Evolutionary conservation across 2,329 filamentous ascomycete genomes (phyloP).

Genomic region (Lasiodiplodia sp.): DNA sequence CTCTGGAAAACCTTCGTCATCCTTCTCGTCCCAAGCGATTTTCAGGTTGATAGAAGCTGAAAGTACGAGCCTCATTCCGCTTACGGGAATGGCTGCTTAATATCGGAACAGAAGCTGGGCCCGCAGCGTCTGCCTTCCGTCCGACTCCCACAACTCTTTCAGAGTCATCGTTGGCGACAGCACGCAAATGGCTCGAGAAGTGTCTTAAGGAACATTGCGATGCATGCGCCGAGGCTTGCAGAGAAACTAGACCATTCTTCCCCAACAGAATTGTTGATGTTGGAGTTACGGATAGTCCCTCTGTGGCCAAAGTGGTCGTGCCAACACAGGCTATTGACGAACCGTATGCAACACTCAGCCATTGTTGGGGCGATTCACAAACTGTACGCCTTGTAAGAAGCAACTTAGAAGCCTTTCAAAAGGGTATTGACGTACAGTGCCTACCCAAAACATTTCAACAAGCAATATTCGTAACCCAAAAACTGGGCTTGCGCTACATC

Average conservation of each 20-base stretch:
- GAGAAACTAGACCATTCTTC: background rate
- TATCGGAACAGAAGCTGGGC: background rate
- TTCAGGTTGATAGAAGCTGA: background rate
- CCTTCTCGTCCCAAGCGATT: background rate
- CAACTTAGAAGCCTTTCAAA: slow-evolving; percentile 26
- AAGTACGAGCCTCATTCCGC: background rate
- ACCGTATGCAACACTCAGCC: slow-evolving; percentile 15
- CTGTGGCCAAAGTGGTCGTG: background rate
- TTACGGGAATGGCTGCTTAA: background rate
- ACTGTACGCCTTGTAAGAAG: background rate
- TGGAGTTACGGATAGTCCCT: background rate
- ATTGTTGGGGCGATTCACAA: slow-evolving; percentile 22
- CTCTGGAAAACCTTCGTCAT: background rate
- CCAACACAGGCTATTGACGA: background rate
- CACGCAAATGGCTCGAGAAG: background rate
- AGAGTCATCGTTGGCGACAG: background rate
- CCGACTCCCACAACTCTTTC: background rate
- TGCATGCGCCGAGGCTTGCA: background rate
- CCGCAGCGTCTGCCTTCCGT: background rate
- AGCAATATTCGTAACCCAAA: slow-evolving; percentile 43
- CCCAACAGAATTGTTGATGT: slow-evolving; percentile 6
- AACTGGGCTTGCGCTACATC: slow-evolving; percentile 46
- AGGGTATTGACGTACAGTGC: slow-evolving; percentile 30
- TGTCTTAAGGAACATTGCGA: background rate
- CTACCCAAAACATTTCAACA: slow-evolving; percentile 45